These are phyloP conservation scores for Boeremia exigua DNA, from an alignment of 2,329 filamentous ascomycete species.

Conservation along the genomic window DNA sequence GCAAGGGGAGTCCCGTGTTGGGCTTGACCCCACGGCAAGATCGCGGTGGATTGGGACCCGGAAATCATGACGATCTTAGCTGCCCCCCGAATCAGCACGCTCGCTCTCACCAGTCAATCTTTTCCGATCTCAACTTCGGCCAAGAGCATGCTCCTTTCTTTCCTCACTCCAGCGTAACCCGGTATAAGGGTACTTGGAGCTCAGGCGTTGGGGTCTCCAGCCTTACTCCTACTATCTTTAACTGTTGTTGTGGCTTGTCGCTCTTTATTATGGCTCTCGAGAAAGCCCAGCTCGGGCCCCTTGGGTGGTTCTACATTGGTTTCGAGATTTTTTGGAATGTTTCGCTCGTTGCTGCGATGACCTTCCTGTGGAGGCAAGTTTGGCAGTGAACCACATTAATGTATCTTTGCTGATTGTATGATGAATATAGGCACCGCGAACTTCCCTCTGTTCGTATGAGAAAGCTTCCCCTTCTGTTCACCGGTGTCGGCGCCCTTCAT, in stretches of 20 bases:
- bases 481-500: constrained; percentile 33
- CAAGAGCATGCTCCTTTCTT: constrained; percentile 13
- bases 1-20: constrained; percentile 6
- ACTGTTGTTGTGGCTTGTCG: constrained; percentile 10
- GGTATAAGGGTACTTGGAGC: constrained; percentile 15
- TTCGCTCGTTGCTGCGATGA: constrained; percentile 15
- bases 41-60: constrained; percentile 1
- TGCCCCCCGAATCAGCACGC: constrained; percentile 5
- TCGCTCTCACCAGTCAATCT: background rate
- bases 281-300: constrained; percentile 17
- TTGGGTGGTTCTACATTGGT: constrained; percentile 20
- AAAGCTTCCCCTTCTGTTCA: constrained; percentile 35
- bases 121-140: constrained; percentile 3
- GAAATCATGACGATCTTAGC: constrained; percentile 11
- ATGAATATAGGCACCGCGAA: constrained; percentile 24
- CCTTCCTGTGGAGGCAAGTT: constrained; percentile 27
- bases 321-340: constrained; percentile 18
- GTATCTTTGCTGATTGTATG: constrained; percentile 1
- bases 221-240: constrained; percentile 8
- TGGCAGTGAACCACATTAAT: too few species aligned
- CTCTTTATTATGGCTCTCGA: constrained; percentile 15
- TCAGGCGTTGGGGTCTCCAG: constrained; percentile 5
- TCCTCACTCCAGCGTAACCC: background rate
- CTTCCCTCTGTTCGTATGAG: constrained; percentile 42
- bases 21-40: constrained; percentile 10